A percentile compares a stretch with the other conserved stretches of the same genome.
Evolutionary conservation across 768 basidiomycete genomes (phyloP).

Genomic region (Leccinum subtestaceum): DNA sequence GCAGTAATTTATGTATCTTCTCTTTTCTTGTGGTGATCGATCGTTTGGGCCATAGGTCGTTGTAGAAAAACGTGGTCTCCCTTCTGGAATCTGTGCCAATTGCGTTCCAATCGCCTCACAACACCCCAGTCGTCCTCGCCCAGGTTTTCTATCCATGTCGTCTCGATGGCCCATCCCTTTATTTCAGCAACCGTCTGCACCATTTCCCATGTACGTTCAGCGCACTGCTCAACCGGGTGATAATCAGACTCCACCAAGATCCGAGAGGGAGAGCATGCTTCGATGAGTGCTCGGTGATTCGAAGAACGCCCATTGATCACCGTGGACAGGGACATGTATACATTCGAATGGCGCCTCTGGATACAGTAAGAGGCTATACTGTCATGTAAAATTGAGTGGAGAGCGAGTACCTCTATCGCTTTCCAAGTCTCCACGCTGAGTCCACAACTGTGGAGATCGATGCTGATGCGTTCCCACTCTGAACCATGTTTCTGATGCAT

Average conservation of each 20-base stretch:
- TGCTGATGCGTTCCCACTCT: slow-evolving; percentile 63
- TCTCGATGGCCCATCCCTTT: slow-evolving; percentile 77
- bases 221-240: slow-evolving; percentile 58
- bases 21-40: neutral
- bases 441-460: slow-evolving; percentile 91
- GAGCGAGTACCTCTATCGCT: slow-evolving; percentile 62
- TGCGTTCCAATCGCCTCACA: slow-evolving; percentile 63
- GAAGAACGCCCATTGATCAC: slow-evolving; percentile 75
- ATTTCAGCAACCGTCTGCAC: slow-evolving; percentile 65
- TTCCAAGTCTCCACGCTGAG: slow-evolving; percentile 74
- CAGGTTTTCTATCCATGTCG: slow-evolving; percentile 45
- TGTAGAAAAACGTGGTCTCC: slow-evolving; percentile 39
- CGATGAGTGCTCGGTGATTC: slow-evolving; percentile 62
- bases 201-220: slow-evolving; percentile 74
- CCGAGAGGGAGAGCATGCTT: slow-evolving; percentile 57
- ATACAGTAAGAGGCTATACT: slow-evolving; percentile 11
- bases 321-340: slow-evolving; percentile 86
- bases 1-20: slow-evolving; percentile 2
- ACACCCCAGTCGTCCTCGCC: slow-evolving; percentile 51
- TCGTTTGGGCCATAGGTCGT: neutral
- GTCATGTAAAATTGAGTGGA: neutral
- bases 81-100: slow-evolving; percentile 63
- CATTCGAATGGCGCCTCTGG: slow-evolving; percentile 70
- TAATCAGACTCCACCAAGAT: slow-evolving; percentile 88
- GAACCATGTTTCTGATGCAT: slow-evolving; percentile 58